Conservation (phyloP, 2,329 filamentous ascomycete species). For the Eurotiales sp. region DNA sequence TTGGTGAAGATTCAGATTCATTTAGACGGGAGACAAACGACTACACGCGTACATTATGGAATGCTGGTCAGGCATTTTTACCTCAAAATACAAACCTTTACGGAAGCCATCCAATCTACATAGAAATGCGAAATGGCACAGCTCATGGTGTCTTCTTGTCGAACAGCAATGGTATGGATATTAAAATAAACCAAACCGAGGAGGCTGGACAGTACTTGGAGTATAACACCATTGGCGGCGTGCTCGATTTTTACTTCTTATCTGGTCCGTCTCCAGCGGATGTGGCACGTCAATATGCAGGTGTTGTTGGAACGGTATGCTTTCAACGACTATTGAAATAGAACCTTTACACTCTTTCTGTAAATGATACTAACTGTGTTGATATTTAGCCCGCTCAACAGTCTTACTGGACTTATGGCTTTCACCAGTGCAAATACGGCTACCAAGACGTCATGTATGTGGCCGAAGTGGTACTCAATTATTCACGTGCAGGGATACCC, state of each 20-base stretch:
- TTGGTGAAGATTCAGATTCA: slow-evolving; percentile 72
- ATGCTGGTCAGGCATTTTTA: slow-evolving; percentile 60
- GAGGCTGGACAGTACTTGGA: slow-evolving; percentile 64
- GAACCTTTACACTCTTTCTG: too few relatives aligned
- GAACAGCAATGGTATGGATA: slow-evolving; percentile 73
- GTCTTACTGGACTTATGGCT: slow-evolving; percentile 73
- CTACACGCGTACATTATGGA: slow-evolving; percentile 68
- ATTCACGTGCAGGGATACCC: slow-evolving; percentile 39
- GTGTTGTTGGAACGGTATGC: slow-evolving; percentile 44
- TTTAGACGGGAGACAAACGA: slow-evolving; percentile 65
- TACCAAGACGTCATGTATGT: slow-evolving; percentile 50
- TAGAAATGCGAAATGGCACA: slow-evolving; percentile 61
- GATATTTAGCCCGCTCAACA: slow-evolving; percentile 63
- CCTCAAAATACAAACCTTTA: slow-evolving; percentile 66
- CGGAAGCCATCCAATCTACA: slow-evolving; percentile 69
- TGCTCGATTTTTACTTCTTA: slow-evolving; percentile 70
- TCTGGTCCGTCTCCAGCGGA: slow-evolving; percentile 57
- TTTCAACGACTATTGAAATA: too few relatives aligned
- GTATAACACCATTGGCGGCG: slow-evolving; percentile 74
- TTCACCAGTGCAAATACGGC: slow-evolving; percentile 62
- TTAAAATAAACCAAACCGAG: slow-evolving; percentile 64
- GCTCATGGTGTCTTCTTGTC: slow-evolving; percentile 65
- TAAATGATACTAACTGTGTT: neutral
- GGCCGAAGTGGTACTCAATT: slow-evolving; percentile 42
- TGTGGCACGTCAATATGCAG: slow-evolving; percentile 57